A percentile compares a stretch with the other conserved stretches of the same genome.
Evolutionary conservation across 2,329 filamentous ascomycete genomes (phyloP).

Genomic region (Aspergillus viridinutans): DNA sequence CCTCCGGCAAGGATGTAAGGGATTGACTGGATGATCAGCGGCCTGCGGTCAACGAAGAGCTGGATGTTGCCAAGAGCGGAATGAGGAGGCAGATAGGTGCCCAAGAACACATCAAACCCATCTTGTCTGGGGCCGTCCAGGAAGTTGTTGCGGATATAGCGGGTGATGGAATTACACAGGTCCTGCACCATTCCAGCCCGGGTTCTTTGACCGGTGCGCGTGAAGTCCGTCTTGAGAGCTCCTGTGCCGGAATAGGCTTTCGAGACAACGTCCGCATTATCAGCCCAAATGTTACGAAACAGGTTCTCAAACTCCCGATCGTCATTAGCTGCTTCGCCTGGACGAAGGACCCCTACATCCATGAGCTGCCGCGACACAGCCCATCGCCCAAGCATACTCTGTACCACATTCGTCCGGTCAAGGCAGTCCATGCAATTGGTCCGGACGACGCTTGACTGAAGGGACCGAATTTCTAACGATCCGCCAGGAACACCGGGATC

Average conservation of each 20-base stretch:
- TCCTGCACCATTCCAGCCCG: slow-evolving; percentile 81
- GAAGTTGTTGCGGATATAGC: slow-evolving; percentile 94
- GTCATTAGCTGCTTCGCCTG: slow-evolving; percentile 73
- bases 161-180: slow-evolving; percentile 77
- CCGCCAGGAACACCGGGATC: slow-evolving; percentile 68
- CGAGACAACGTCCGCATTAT: slow-evolving; percentile 95
- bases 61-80: slow-evolving; percentile 66
- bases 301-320: slow-evolving; percentile 79
- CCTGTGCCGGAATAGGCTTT: slow-evolving; percentile 92
- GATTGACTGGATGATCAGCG: slow-evolving; percentile 84
- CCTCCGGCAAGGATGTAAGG: slow-evolving; percentile 87
- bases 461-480: slow-evolving; percentile 71
- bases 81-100: slow-evolving; percentile 72
- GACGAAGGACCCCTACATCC: slow-evolving; percentile 73
- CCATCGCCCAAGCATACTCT: slow-evolving; percentile 92
- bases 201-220: slow-evolving; percentile 85
- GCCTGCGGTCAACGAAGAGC: slow-evolving; percentile 79
- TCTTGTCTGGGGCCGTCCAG: slow-evolving; percentile 90
- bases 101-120: slow-evolving; percentile 90
- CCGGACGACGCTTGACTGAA: slow-evolving; percentile 85
- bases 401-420: slow-evolving; percentile 95
- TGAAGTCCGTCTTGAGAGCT: slow-evolving; percentile 96
- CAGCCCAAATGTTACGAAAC: slow-evolving; percentile 97
- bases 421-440: slow-evolving; percentile 99
- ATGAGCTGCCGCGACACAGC: slow-evolving; percentile 83